Evolutionary conservation across 345 rosid genomes (phyloP).

Genomic region (Citropsis articulata): DNA sequence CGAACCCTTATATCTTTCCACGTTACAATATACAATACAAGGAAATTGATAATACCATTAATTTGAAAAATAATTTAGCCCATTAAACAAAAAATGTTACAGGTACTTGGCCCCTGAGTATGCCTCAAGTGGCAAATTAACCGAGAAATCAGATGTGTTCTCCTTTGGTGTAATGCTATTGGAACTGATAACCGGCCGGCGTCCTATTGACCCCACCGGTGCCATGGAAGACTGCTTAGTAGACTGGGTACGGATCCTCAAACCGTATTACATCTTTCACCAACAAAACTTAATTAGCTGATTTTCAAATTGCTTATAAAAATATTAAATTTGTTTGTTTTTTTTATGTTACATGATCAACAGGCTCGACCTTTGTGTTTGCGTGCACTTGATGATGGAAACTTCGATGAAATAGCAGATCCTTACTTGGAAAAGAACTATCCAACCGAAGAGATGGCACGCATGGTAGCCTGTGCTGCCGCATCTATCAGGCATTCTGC

Average conservation of each 20-base stretch:
- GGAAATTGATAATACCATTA: background rate
- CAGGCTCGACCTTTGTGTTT: slow-evolving; percentile 76
- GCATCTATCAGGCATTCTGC: slow-evolving; percentile 72
- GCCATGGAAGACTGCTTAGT: slow-evolving; percentile 86
- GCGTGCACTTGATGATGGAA: slow-evolving; percentile 49
- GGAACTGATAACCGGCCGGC: slow-evolving; percentile 79
- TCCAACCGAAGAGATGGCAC: slow-evolving; percentile 56
- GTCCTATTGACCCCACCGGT: slow-evolving; percentile 50
- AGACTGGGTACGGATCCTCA: slow-evolving; percentile 62
- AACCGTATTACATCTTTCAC: background rate
- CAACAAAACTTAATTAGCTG: background rate
- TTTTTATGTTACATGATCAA: background rate
- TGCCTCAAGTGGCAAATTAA: slow-evolving; percentile 83
- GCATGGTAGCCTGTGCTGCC: slow-evolving; percentile 76
- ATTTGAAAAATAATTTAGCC: background rate
- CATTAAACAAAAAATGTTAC: background rate
- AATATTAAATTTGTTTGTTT: background rate
- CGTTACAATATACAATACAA: background rate
- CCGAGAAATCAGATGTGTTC: slow-evolving; percentile 91
- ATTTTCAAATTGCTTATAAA: background rate
- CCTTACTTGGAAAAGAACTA: slow-evolving; percentile 54
- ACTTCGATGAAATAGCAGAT: slow-evolving; percentile 57
- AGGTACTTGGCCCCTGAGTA: slow-evolving; percentile 97
- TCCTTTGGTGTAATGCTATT: slow-evolving; percentile 83
- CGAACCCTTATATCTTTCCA: background rate